These are phyloP conservation scores for Phytophthora idaei DNA, from an alignment of 352 stramenopile species.

Conservation along the genomic window DNA sequence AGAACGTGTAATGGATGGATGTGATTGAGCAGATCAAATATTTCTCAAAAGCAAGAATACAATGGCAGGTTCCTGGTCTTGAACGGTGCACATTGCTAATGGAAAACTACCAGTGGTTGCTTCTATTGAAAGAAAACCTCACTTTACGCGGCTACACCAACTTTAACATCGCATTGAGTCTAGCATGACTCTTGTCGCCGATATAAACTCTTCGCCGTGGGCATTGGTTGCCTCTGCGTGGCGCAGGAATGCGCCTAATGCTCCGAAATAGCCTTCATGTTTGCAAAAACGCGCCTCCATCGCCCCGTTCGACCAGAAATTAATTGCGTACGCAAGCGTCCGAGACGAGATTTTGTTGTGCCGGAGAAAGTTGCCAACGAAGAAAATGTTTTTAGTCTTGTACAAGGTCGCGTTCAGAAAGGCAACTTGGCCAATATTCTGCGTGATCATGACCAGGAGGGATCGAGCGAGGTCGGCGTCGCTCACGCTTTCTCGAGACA, in stretches of 20 bases:
- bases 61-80: background rate
- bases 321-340: slow-evolving; percentile 95
- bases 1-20: slow-evolving; percentile 56
- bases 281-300: slow-evolving; percentile 95
- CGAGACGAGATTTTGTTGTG: slow-evolving; percentile 96
- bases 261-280: slow-evolving; percentile 98
- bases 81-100: too few species aligned
- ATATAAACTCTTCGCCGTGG: slow-evolving; percentile 68
- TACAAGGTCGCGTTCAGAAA: slow-evolving; percentile 98
- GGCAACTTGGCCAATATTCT: slow-evolving; percentile 97
- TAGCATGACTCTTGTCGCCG: slow-evolving; percentile 39
- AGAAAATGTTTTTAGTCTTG: slow-evolving; percentile 97
- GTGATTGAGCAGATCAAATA: slow-evolving; percentile 4
- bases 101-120: too few species aligned
- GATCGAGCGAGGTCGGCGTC: slow-evolving; percentile 96
- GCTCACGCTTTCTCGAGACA: slow-evolving; percentile 70
- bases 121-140: slow-evolving; percentile 10
- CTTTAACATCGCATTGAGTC: background rate
- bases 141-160: background rate
- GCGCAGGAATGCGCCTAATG: slow-evolving; percentile 96
- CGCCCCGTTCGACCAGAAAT: slow-evolving; percentile 97
- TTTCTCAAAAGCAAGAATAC: slow-evolving; percentile 20
- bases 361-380: slow-evolving; percentile 97
- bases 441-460: slow-evolving; percentile 99
- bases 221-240: slow-evolving; percentile 77